phyloP scores from a whole-genome alignment of 2,329 filamentous ascomycete genomes.

The Truncatella angustata region DNA sequence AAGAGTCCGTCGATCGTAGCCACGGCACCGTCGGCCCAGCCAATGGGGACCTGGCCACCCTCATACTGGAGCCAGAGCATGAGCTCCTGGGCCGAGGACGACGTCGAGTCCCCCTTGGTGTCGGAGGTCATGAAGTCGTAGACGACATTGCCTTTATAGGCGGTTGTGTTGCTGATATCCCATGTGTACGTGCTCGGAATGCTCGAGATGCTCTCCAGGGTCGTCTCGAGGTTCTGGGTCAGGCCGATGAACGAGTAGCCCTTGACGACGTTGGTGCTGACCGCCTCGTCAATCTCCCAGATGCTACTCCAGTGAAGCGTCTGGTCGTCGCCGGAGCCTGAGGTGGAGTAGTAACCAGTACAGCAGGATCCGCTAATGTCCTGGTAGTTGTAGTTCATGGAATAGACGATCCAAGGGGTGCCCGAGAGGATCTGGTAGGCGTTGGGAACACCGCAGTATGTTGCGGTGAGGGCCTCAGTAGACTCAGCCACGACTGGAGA shows the following conservation, averaged over 20 bases:
- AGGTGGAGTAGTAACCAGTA: constrained; percentile 34
- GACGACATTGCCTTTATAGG: constrained; percentile 30
- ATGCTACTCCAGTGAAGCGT: constrained; percentile 35
- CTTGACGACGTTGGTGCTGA: constrained; percentile 35
- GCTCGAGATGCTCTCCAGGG: constrained; percentile 33
- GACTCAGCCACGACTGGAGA: neutral
- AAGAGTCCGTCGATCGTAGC: constrained; percentile 34
- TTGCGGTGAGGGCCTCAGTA: constrained; percentile 1
- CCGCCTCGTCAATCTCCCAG: constrained; percentile 35
- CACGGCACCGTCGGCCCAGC: constrained; percentile 32
- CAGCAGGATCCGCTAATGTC: constrained; percentile 37
- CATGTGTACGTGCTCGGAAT: constrained; percentile 39
- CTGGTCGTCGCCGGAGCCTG: constrained; percentile 29
- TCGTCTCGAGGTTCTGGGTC: constrained; percentile 38
- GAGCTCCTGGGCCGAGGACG: constrained; percentile 35
- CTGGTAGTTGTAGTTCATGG: constrained; percentile 42
- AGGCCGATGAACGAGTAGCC: constrained; percentile 44
- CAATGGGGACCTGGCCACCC: constrained; percentile 43
- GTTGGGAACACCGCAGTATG: constrained; percentile 21
- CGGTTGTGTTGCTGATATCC: constrained; percentile 36
- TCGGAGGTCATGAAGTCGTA: constrained; percentile 35
- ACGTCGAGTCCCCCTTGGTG: constrained; percentile 40
- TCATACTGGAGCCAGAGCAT: constrained; percentile 45
- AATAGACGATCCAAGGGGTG: constrained; percentile 43
- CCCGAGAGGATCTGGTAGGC: constrained; percentile 31